Conservation (phyloP, 2,329 filamentous ascomycete species). For the Neophaeococcomyces aloes region DNA sequence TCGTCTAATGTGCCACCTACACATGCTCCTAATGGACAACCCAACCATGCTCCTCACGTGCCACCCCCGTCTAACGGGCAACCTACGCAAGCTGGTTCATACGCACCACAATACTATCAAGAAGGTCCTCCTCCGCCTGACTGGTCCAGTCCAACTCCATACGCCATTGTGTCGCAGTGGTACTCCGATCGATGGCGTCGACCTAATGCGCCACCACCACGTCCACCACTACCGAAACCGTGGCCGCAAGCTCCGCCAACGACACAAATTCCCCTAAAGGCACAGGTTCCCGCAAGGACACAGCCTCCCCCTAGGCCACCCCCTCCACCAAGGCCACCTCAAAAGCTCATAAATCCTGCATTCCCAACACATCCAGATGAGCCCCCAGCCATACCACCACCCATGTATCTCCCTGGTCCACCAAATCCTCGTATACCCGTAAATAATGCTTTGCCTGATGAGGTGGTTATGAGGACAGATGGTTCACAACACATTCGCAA, state of each 20-base stretch:
- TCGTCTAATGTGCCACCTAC: neutral
- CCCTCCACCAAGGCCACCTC: neutral
- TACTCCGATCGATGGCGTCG: neutral
- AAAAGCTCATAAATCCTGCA: no score
- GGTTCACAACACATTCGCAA: neutral
- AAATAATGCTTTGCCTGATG: no score
- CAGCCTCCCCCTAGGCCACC: no score
- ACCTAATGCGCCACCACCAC: neutral
- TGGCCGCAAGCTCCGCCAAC: no score
- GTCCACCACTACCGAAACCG: neutral
- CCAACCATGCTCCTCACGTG: neutral
- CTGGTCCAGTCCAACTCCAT: neutral
- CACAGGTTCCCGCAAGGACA: no score
- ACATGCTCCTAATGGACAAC: neutral
- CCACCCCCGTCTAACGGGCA: neutral
- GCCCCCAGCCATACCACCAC: no score
- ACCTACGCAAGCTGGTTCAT: neutral
- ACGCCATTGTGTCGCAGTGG: neutral
- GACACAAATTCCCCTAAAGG: no score
- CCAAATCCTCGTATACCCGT: neutral
- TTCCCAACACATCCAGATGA: no score
- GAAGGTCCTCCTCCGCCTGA: neutral
- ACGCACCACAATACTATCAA: neutral
- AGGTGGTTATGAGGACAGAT: neutral
- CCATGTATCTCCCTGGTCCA: no score